Conservation (phyloP, 495 filamentous ascomycete species). For the Pseudotulostoma volvatum region DNA sequence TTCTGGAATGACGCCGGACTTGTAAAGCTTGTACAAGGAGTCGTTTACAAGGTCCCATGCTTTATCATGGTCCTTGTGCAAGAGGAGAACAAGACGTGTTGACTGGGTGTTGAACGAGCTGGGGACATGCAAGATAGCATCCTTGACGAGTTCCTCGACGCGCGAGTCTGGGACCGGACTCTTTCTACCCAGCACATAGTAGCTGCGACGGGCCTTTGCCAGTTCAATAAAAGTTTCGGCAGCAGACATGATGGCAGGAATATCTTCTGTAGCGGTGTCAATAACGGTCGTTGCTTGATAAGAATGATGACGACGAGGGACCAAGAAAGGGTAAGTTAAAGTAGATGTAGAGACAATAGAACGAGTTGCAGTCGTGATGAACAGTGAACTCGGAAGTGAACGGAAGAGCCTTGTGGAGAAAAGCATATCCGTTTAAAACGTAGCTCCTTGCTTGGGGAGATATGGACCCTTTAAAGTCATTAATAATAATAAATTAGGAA, state of each 20-base stretch:
- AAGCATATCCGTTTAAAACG: no score
- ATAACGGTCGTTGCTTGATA: no score
- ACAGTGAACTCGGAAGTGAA: not conserved
- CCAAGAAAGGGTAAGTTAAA: no score
- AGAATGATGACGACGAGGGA: no score
- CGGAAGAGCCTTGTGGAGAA: no score
- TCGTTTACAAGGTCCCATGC: conserved; percentile 34
- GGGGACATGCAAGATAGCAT: conserved; percentile 31
- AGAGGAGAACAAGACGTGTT: conserved; percentile 29
- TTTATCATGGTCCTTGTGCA: conserved; percentile 32
- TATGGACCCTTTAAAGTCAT: no score
- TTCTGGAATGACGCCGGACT: conserved; percentile 18
- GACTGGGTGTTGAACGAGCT: conserved; percentile 42
- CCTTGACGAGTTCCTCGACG: conserved; percentile 33
- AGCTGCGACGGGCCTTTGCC: conserved; percentile 29
- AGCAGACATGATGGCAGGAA: conserved; percentile 9
- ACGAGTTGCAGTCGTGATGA: no score
- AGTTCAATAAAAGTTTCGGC: conserved; percentile 23
- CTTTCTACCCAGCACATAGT: conserved; percentile 30
- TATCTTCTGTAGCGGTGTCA: no score
- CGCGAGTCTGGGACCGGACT: conserved; percentile 31
- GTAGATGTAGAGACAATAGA: no score
- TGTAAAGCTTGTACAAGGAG: conserved; percentile 21
- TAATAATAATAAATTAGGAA: no score
- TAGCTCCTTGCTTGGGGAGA: no score